These are phyloP conservation scores for Beauveria asiatica DNA, from an alignment of 2,329 filamentous ascomycete genomes.

Conservation along the genomic window DNA sequence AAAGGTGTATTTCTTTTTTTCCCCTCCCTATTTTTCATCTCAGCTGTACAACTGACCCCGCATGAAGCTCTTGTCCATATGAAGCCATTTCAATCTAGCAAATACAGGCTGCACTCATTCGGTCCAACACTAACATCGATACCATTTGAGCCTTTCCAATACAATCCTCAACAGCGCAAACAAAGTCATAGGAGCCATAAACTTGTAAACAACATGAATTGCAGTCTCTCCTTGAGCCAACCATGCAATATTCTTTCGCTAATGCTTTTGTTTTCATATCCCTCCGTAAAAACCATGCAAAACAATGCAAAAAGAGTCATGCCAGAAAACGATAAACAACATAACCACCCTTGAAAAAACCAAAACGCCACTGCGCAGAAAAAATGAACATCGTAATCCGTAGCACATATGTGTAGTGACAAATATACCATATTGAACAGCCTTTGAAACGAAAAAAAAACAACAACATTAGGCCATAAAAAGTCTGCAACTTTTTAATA, in stretches of 20 bases:
- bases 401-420: background rate
- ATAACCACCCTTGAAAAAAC: background rate
- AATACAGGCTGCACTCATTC: background rate
- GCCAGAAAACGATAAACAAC: background rate
- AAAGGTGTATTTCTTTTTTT: too few species aligned
- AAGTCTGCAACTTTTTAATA: too few species aligned
- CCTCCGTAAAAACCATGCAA: background rate
- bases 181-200: too few species aligned
- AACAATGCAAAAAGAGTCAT: background rate
- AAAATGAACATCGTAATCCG: background rate
- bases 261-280: background rate
- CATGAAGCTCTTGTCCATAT: too few species aligned
- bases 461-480: background rate
- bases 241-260: background rate
- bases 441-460: background rate
- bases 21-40: too few species aligned
- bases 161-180: too few species aligned
- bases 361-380: background rate
- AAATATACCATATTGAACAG: background rate
- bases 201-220: background rate
- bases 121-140: conserved; percentile 9
- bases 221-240: background rate
- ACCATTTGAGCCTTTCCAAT: too few species aligned
- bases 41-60: too few species aligned
- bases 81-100: too few species aligned